phyloP scores from a whole-genome alignment of 2,329 filamentous ascomycete species.

The Botryotinia convoluta region DNA sequence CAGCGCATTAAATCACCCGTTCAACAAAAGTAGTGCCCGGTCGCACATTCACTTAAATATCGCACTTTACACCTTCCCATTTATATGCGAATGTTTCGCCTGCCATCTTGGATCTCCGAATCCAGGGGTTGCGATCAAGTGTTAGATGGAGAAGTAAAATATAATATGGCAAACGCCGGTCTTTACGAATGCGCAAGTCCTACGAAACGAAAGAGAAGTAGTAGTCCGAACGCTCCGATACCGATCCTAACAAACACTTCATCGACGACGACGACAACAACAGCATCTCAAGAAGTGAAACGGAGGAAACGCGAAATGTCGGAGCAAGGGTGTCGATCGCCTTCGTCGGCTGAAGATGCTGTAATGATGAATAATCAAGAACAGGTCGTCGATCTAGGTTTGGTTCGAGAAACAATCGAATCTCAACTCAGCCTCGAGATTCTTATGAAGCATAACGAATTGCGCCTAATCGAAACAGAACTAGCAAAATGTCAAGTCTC shows the following conservation, averaged over 20 bases:
- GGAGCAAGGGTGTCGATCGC: slow-evolving; percentile 19
- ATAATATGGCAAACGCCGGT: slow-evolving; percentile 40
- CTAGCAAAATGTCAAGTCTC: slow-evolving; percentile 92
- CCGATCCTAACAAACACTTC: slow-evolving; percentile 16
- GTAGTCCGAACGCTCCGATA: slow-evolving; percentile 21
- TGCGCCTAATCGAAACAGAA: slow-evolving; percentile 93
- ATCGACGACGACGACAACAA: slow-evolving; percentile 5
- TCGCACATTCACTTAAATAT: slow-evolving; percentile 8
- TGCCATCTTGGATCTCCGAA: slow-evolving; percentile 54
- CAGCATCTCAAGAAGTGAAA: slow-evolving; percentile 34
- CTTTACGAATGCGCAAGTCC: slow-evolving; percentile 27
- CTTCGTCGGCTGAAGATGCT: slow-evolving; percentile 22
- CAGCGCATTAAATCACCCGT: neutral
- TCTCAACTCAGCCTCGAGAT: slow-evolving; percentile 90
- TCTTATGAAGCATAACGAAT: slow-evolving; percentile 87
- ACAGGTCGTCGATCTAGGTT: slow-evolving; percentile 30
- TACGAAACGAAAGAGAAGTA: slow-evolving; percentile 35
- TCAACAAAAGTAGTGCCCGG: slow-evolving; percentile 9
- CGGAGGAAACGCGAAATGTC: slow-evolving; percentile 36
- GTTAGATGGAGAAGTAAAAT: slow-evolving; percentile 43
- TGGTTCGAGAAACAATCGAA: slow-evolving; percentile 55
- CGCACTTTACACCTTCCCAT: neutral
- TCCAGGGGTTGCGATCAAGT: slow-evolving; percentile 55
- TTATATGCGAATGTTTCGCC: slow-evolving; percentile 58
- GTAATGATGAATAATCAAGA: slow-evolving; percentile 23